Evolutionary conservation across 106 monocot genomes (phyloP).

Genomic region (Gastrodia elata): DNA sequence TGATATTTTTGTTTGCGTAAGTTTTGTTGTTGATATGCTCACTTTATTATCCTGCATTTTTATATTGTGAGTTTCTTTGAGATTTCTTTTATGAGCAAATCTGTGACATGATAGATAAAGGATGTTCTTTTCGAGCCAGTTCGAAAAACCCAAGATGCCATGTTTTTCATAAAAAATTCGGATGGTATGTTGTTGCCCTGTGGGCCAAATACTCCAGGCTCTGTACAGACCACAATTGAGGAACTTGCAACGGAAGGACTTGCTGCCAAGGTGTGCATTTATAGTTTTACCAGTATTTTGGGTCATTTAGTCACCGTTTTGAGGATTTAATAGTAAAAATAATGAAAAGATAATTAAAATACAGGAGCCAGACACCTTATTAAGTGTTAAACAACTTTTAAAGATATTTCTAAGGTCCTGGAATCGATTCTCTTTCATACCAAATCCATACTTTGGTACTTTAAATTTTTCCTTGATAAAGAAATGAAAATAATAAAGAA

Average conservation of each 20-base stretch:
- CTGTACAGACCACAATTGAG: slow-evolving; percentile 67
- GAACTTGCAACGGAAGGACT: slow-evolving; percentile 63
- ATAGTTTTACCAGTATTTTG: neutral
- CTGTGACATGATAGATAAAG: slow-evolving; percentile 34
- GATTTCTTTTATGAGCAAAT: neutral
- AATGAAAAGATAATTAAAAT: too few species aligned
- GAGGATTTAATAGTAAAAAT: too few species aligned
- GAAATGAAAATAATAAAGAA: neutral
- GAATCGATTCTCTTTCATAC: too few species aligned
- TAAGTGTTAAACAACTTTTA: neutral
- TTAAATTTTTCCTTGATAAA: too few species aligned
- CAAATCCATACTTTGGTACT: too few species aligned
- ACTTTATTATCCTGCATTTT: neutral
- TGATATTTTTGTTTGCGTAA: slow-evolving; percentile 81
- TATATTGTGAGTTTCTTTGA: neutral
- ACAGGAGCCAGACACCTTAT: too few species aligned
- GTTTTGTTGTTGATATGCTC: slow-evolving; percentile 14
- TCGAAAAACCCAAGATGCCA: slow-evolving; percentile 79
- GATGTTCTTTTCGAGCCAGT: slow-evolving; percentile 86
- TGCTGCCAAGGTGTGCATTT: slow-evolving; percentile 33
- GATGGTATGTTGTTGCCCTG: slow-evolving; percentile 69
- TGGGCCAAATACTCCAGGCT: slow-evolving; percentile 52
- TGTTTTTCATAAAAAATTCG: slow-evolving; percentile 50
- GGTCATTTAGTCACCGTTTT: too few species aligned
- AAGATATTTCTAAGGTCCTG: neutral